These are phyloP conservation scores for Eleusine indica DNA, from an alignment of 176 grass and related monocot genomes.

Conservation along the genomic window DNA sequence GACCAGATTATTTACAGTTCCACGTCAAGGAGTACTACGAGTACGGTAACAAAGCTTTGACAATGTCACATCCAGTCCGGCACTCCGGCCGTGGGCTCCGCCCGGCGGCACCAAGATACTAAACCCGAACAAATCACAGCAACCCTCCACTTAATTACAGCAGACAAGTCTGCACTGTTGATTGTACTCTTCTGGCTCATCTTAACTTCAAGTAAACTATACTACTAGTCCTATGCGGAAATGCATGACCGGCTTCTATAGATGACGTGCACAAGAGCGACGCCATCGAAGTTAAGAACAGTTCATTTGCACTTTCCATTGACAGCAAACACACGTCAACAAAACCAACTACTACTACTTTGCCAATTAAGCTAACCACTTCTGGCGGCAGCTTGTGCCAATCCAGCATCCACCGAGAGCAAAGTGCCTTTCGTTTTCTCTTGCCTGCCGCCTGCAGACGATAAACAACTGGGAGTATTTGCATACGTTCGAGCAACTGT, in stretches of 20 bases:
- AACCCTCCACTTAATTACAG: neutral
- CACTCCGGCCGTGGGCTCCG: neutral
- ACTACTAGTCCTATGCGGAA: neutral
- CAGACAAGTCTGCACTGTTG: neutral
- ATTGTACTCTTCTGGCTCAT: neutral
- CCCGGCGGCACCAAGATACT: neutral
- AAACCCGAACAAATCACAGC: neutral
- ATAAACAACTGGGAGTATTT: neutral
- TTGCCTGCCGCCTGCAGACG: neutral
- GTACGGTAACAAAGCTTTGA: neutral
- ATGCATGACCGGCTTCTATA: neutral
- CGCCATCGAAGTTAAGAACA: neutral
- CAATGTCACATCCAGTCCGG: neutral
- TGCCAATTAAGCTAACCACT: neutral
- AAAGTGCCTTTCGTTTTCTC: constrained; percentile 26
- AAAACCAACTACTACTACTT: no score
- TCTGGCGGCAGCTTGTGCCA: constrained; percentile 6
- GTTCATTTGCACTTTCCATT: neutral
- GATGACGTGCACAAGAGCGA: constrained; percentile 8
- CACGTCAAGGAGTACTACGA: neutral
- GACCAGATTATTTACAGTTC: neutral
- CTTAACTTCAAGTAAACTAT: neutral
- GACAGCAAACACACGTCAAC: neutral
- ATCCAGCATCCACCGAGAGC: neutral
- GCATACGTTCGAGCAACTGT: neutral